Conservation (phyloP, 1,284 basidiomycete species). For the Coniophora puteana region DNA sequence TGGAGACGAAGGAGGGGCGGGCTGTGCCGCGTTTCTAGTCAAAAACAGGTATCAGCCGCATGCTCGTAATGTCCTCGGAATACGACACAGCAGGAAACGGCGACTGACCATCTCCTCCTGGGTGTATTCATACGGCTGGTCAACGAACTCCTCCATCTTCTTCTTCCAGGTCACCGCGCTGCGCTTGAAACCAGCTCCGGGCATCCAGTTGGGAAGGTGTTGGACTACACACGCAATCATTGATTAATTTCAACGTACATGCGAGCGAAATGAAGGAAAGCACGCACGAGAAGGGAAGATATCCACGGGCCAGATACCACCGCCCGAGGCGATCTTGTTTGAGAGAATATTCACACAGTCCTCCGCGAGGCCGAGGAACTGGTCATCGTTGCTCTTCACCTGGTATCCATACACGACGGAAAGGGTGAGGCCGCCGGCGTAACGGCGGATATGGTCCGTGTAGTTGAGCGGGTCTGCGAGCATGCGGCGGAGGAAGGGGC, state of each 20-base stretch:
- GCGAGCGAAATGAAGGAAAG: not conserved
- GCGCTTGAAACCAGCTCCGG: slow-evolving; percentile 43
- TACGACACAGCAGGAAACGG: not conserved
- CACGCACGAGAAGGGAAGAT: slow-evolving; percentile 45
- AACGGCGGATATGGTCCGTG: slow-evolving; percentile 42
- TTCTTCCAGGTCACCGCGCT: slow-evolving; percentile 62
- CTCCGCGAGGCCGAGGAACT: slow-evolving; percentile 54
- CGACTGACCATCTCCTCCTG: slow-evolving; percentile 50
- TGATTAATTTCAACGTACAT: not conserved
- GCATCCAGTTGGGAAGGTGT: slow-evolving; percentile 42
- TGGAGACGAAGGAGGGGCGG: slow-evolving; percentile 59
- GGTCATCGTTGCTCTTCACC: slow-evolving; percentile 46
- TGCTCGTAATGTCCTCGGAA: not conserved
- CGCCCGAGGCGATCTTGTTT: slow-evolving; percentile 59
- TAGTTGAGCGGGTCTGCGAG: slow-evolving; percentile 39
- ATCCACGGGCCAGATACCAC: slow-evolving; percentile 69
- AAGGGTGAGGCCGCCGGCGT: slow-evolving; percentile 60
- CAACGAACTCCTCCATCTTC: slow-evolving; percentile 63
- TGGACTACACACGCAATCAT: slow-evolving; percentile 28
- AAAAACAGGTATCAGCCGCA: not conserved
- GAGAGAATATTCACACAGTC: slow-evolving; percentile 57
- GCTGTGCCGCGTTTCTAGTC: slow-evolving; percentile 48
- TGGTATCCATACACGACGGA: slow-evolving; percentile 65
- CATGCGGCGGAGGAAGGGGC: slow-evolving; percentile 44
- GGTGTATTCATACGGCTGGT: slow-evolving; percentile 58